Evolutionary conservation across 129 eudicot genomes (phyloP), one percentile per base, ranked within the genome.

Genomic region (Helianthus annuus): DNA sequence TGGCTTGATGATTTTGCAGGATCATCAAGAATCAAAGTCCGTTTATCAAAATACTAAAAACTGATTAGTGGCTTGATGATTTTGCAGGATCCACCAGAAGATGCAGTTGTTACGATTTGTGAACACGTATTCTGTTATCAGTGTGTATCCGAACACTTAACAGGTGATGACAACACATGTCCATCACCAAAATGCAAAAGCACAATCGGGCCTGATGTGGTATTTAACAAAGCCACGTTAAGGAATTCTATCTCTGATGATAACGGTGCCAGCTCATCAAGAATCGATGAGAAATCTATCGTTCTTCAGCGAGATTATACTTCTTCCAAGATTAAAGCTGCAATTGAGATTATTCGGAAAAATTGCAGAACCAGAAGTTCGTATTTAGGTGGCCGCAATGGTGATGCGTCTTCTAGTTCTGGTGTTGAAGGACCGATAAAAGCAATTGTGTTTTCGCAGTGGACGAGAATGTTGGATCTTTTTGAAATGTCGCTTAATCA

Each of bases 401-500:
- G 65, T 12, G 77, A n/a, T 56, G 66, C 65, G 67, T 54, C 71
- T 38, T 55, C 68, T 8, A 76, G 69, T 76, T 76, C 75, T 0
- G 56, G 65, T 36, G 58, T 14, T 60, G 79, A 80, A 46, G 84
- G 81, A 45, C 85, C 87, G 62, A 83, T 78, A 78, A 90, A 90
- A 77, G 94, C 98, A 48, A 90, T 93, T 65, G 79, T 93, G 68
- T 93, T 93, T 70, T 89, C 97, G 44, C 98, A 93, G 79, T 93
- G 98, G 98, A 93, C 98, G 32, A 55, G 95, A 77, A 93, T 93
- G 98, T 58, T 93, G 83, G 90, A 93, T 75, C 84, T 93, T 70
- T 73, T 93, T 57, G 90, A 93, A 79, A 74, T 74, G 73, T 78
- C 98, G 14, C 79, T 93, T 52, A 79, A 78, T 55, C 77, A 84